Percentiles rank a stretch among this genome's conserved stretches.
phyloP scores from a whole-genome alignment of 106 monocot species.

The Allium fistulosum region DNA sequence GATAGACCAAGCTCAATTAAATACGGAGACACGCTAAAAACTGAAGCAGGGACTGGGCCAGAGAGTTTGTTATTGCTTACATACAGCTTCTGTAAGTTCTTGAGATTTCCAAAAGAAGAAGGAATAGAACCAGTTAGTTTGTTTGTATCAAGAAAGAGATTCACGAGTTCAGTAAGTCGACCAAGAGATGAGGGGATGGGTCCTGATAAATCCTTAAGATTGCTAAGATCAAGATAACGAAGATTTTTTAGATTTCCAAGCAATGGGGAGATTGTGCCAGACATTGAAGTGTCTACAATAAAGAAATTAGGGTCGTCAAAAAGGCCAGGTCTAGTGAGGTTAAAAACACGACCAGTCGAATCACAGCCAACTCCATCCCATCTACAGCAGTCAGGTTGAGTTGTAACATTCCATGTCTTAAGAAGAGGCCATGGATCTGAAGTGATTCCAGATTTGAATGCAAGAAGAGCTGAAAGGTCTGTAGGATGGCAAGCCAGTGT shows the following conservation, averaged over 20 bases:
- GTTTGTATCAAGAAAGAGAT: slow-evolving; percentile 4
- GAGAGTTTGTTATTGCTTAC: slow-evolving; percentile 18
- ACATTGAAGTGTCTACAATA: slow-evolving; percentile 1
- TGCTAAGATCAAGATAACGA: slow-evolving; percentile 1
- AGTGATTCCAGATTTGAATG: slow-evolving; percentile 32
- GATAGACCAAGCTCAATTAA: slow-evolving; percentile 13
- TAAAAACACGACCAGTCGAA: background rate
- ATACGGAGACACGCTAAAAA: slow-evolving; percentile 3
- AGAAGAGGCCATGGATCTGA: slow-evolving; percentile 26
- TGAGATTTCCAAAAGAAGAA: slow-evolving; percentile 12
- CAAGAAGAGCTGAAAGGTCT: slow-evolving; percentile 24
- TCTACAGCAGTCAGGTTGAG: slow-evolving; percentile 22
- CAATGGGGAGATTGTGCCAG: slow-evolving; percentile 6
- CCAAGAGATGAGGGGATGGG: background rate
- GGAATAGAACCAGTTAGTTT: slow-evolving; percentile 6
- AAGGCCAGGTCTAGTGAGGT: background rate
- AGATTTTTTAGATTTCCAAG: background rate
- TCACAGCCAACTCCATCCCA: slow-evolving; percentile 31
- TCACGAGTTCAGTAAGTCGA: background rate
- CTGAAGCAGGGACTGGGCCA: slow-evolving; percentile 13
- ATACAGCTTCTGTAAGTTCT: slow-evolving; percentile 10
- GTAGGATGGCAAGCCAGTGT: slow-evolving; percentile 18
- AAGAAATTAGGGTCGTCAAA: background rate
- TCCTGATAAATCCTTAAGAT: slow-evolving; percentile 1
- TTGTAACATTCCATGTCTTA: slow-evolving; percentile 20